phyloP scores from a whole-genome alignment of 1,139 yeast species.

The Saccharomyces uvarum region DNA sequence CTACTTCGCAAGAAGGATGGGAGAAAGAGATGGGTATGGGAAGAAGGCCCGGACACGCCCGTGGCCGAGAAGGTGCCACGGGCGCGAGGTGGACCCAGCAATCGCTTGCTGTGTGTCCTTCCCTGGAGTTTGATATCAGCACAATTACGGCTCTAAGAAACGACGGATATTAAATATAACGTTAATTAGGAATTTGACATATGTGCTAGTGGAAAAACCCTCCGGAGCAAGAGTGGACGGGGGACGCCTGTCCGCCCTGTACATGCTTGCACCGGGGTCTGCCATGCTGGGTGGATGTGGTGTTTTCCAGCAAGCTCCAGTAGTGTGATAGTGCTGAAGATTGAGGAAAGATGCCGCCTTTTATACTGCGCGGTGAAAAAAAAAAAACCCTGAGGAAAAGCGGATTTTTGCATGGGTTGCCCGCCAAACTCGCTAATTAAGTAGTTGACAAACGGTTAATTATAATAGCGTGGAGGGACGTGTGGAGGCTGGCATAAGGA shows the following conservation, averaged over 20 bases:
- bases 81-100: background rate
- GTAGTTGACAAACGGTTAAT: background rate
- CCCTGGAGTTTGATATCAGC: conserved; percentile 19
- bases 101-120: background rate
- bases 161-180: conserved; percentile 19
- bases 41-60: background rate
- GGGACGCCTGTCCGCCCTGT: background rate
- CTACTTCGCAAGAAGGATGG: background rate
- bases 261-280: background rate
- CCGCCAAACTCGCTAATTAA: background rate
- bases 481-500: background rate
- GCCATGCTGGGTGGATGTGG: background rate
- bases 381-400: background rate
- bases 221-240: background rate
- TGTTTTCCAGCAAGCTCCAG: background rate
- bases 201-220: conserved; percentile 19
- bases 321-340: background rate
- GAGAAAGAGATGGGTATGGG: background rate
- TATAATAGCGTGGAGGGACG: background rate
- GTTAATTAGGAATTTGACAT: conserved; percentile 31
- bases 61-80: background rate
- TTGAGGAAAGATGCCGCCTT: background rate
- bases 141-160: conserved; percentile 30
- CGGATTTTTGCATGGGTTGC: background rate
- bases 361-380: background rate